Base-by-base conservation (phyloP, 192 early-diverging fungal species). In the Coemansia erecta region DNA sequence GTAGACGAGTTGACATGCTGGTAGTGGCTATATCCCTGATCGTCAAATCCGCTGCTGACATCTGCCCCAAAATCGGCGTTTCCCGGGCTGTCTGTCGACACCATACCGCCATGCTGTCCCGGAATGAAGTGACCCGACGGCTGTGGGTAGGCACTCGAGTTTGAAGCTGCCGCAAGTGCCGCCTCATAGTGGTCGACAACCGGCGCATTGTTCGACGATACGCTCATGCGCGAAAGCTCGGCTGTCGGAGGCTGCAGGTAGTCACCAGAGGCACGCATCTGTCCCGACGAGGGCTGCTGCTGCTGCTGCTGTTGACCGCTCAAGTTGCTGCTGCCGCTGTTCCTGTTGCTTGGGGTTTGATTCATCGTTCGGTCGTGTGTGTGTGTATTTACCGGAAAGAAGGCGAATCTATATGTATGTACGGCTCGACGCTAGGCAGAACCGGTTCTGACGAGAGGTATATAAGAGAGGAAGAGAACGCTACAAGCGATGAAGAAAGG, bases 11-110 rank as follows among this genome's bases (percentile, higher is more conserved):
- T 64, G 40, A 64, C 19, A 39, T 65, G 63, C 47, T 58, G 65
- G 60, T 78, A 78, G 60, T 78, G 70, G 40, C 65, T 65, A 41
- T 52, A 68, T 21, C 65, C 66, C n/a, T 70, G 61, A 28, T 56
- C 60, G 65, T 78, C 75, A 46, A 78, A 78, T 1, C 75, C 75
- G 46, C 62, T 72, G 49, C 67, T 63, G 45, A 64, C 62, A 22
- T 72, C 75, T 10, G 67, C 52, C 23, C 64, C 74, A 67, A 77
- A 67, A 15, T 59, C 64, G 22, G 57, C 64, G 41, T 67, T 64
- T 0, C 40, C 65, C 3, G 60, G 60, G 48, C 65, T 63, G 13
- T 49, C 39, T 1, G 48, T 39, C 31, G 53, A 33, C 37, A 56
- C 19, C 8, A 19, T 40, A 17, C 55, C 48, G 40, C 23, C 48